Evolutionary conservation across 805 yeast species (phyloP).

Genomic region (Candida montana): DNA sequence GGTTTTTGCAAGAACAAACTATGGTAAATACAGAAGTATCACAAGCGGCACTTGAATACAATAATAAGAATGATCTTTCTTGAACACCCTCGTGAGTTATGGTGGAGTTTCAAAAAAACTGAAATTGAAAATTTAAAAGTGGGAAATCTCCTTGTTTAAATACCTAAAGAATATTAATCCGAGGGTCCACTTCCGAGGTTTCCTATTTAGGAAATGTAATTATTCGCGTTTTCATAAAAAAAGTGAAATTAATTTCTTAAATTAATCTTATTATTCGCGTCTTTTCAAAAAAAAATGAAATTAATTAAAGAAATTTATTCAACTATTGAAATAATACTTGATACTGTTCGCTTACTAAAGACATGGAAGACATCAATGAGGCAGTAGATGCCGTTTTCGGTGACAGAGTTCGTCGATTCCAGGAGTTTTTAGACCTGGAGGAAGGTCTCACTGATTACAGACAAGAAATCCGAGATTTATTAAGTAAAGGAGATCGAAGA

Average conservation of each 20-base stretch:
- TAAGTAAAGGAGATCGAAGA: constrained; percentile 60
- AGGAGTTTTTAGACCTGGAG: constrained; percentile 72
- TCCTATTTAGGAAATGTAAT: constrained; percentile 7
- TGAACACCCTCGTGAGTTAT: no score
- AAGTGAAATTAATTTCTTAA: background rate
- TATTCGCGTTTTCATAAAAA: background rate
- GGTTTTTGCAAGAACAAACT: no score
- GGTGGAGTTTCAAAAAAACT: no score
- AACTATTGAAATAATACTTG: background rate
- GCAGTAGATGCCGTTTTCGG: constrained; percentile 47
- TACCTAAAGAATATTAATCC: no score
- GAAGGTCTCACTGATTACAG: constrained; percentile 55
- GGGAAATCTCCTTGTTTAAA: no score
- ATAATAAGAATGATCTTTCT: no score
- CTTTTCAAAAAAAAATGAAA: no score
- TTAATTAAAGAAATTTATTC: no score
- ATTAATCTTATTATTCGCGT: no score
- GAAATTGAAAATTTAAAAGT: no score
- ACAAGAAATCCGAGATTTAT: constrained; percentile 67
- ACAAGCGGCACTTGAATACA: no score
- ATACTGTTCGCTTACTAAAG: background rate
- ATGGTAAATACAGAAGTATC: no score
- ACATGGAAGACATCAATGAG: constrained; percentile 23
- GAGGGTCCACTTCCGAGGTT: constrained; percentile 1
- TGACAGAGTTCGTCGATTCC: constrained; percentile 84